Conservation (phyloP, 129 eudicot species). For the Pseudognaphalium luteoalbum region DNA sequence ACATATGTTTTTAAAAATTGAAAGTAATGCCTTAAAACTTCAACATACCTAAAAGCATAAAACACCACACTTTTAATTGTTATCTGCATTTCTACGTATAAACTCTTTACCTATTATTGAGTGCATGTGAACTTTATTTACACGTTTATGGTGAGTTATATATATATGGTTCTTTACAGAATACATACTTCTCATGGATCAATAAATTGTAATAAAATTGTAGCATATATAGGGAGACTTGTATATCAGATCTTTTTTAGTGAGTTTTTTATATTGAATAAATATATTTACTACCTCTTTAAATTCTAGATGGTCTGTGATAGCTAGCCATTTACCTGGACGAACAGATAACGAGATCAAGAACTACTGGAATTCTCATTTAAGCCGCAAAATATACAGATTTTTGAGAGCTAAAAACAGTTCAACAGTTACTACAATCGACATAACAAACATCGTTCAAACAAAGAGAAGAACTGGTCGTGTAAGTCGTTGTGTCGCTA, state of each 20-base stretch:
- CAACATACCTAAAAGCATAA: background rate
- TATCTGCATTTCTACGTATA: too few species aligned
- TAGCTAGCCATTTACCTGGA: slow-evolving; percentile 33
- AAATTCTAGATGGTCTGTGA: slow-evolving; percentile 26
- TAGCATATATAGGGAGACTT: background rate
- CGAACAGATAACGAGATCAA: slow-evolving; percentile 36
- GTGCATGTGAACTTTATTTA: background rate
- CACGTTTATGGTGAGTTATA: background rate
- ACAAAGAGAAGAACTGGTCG: slow-evolving; percentile 33
- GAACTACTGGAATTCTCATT: slow-evolving; percentile 35
- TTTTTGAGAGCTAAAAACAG: slow-evolving; percentile 22
- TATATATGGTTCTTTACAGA: background rate
- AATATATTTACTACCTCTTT: background rate
- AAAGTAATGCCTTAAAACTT: background rate
- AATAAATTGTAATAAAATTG: background rate
- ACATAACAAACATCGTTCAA: slow-evolving; percentile 9
- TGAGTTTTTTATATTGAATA: background rate
- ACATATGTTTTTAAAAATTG: background rate
- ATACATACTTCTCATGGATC: background rate
- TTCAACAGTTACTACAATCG: background rate
- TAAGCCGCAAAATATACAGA: slow-evolving; percentile 40
- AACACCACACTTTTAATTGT: background rate
- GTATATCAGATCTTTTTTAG: background rate
- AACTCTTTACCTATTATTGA: too few species aligned
- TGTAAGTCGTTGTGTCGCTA: slow-evolving; percentile 35